These are phyloP conservation scores for Septoria linicola DNA, from an alignment of 2,329 filamentous ascomycete species.

Conservation along the genomic window DNA sequence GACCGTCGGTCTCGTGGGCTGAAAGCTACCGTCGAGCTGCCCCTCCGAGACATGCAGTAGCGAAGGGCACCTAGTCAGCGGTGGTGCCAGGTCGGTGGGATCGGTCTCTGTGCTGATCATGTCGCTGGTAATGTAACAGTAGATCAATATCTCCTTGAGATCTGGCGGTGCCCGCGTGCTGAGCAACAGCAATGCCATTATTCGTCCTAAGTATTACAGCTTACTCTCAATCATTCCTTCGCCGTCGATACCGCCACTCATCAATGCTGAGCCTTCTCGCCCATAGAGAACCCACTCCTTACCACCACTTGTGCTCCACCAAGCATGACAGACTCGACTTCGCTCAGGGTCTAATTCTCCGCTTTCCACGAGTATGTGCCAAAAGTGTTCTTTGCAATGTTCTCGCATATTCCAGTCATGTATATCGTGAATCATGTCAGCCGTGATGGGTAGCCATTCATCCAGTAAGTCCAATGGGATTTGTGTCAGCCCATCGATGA, in stretches of 20 bases:
- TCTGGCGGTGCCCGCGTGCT: not conserved
- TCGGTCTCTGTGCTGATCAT: not conserved
- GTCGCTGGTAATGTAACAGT: no score
- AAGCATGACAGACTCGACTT: slow-evolving; percentile 73
- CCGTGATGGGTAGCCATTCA: slow-evolving; percentile 76
- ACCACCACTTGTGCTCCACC: slow-evolving; percentile 74
- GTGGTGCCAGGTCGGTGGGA: slow-evolving; percentile 7
- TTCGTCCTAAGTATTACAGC: slow-evolving; percentile 10
- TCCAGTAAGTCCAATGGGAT: slow-evolving; percentile 68
- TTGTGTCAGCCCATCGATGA: slow-evolving; percentile 76
- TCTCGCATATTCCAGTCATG: slow-evolving; percentile 61
- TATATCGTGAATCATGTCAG: slow-evolving; percentile 65
- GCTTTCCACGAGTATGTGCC: slow-evolving; percentile 68
- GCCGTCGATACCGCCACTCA: slow-evolving; percentile 52
- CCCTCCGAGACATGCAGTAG: slow-evolving; percentile 9
- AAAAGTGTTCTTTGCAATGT: slow-evolving; percentile 68
- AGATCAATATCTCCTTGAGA: not conserved
- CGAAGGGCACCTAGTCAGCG: not conserved
- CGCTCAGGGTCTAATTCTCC: slow-evolving; percentile 89
- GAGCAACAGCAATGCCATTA: not conserved
- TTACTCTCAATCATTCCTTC: slow-evolving; percentile 18
- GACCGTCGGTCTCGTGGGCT: not conserved
- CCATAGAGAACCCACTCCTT: slow-evolving; percentile 57
- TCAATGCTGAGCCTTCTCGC: slow-evolving; percentile 40
- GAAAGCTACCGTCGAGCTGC: slow-evolving; percentile 4